Base-by-base conservation (phyloP, 208 protist genomes). In the Tritrichomonas foetus region DNA sequence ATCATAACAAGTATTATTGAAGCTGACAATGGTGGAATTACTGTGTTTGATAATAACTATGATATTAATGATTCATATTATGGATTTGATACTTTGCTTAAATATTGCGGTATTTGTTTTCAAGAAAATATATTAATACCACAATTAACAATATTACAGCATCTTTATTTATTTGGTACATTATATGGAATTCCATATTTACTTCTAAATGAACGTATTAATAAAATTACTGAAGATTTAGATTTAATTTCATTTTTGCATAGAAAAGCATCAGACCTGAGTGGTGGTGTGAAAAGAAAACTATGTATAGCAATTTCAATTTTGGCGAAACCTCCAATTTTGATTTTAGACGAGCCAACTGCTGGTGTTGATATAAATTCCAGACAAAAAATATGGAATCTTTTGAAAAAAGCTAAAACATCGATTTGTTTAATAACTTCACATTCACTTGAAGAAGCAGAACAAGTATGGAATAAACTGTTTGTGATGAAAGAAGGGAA, bases 371-470 rank as follows among this genome's bases (percentile, higher is more conserved):
- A 93, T 20, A n/a, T 66, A n/a, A 8, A 22, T 33, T 61, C 49
- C 3, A 64, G 82, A 33, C 49, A 47, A 64, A 33, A 25, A 0
- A 50, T 66, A 3, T 93, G 82, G 82, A 93, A 93, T 3, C 14
- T 39, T 0, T 36, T 93, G 1, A 47, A 22, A 41, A 93, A 64
- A 8, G 41, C 30, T 11, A 64, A 39, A 33, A 30, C 22, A 3
- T 39, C 50, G 20, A 47, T 16, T 41, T 47, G 61, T 14, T 20
- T 93, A 8, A 36, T 50, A 0, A 27, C 25, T 41, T 49, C 25
- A 0, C 82, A 93, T 27, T n/a, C 41, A 33, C 61, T 93, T 16
- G 82, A 93, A 69, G 82, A 93, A 30, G 82, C 82, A 33, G 82
- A 93, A 27, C 30, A 30, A 30, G 41, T 50, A 30, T 47, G 39